These are phyloP conservation scores for Pseudopithomyces maydicus DNA, from an alignment of 2,329 filamentous ascomycete species.

Conservation along the genomic window DNA sequence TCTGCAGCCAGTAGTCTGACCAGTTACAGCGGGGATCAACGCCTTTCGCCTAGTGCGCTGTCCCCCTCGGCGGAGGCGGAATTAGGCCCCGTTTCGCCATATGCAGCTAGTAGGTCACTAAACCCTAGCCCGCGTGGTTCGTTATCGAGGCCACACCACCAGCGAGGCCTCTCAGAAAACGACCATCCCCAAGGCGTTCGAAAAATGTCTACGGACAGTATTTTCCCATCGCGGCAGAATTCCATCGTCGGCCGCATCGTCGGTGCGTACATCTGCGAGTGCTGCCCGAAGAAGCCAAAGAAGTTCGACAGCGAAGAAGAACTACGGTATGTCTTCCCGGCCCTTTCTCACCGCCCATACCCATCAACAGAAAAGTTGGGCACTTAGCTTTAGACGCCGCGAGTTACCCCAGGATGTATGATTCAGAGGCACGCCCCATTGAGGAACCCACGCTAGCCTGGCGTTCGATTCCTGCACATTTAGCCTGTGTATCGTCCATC, in stretches of 20 bases:
- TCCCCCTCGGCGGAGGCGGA: conserved; percentile 64
- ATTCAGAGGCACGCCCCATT: conserved; percentile 1
- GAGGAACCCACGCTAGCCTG: background rate
- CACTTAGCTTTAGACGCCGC: background rate
- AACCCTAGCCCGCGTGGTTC: conserved; percentile 50
- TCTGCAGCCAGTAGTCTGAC: conserved; percentile 69
- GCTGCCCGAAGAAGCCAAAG: conserved; percentile 95
- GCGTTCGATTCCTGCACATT: background rate
- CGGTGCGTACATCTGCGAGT: conserved; percentile 79
- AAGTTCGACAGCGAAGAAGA: conserved; percentile 88
- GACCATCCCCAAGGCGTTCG: conserved; percentile 41
- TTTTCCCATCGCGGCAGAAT: conserved; percentile 53
- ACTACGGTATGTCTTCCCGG: conserved; percentile 68
- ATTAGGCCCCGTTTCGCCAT: conserved; percentile 58
- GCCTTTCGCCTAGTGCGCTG: conserved; percentile 63
- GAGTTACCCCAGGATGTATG: background rate
- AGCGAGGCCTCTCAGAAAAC: conserved; percentile 49
- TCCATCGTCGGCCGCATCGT: conserved; percentile 57
- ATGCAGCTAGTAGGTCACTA: conserved; percentile 54
- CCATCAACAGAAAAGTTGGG: background rate
- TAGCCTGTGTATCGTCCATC: too few species aligned
- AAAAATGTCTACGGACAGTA: conserved; percentile 55
- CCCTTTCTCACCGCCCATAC: conserved; percentile 32
- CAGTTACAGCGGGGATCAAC: conserved; percentile 66
- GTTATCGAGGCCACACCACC: conserved; percentile 46